phyloP scores from a whole-genome alignment of 192 early-diverging fungal species.

The Podochytrium sp. region DNA sequence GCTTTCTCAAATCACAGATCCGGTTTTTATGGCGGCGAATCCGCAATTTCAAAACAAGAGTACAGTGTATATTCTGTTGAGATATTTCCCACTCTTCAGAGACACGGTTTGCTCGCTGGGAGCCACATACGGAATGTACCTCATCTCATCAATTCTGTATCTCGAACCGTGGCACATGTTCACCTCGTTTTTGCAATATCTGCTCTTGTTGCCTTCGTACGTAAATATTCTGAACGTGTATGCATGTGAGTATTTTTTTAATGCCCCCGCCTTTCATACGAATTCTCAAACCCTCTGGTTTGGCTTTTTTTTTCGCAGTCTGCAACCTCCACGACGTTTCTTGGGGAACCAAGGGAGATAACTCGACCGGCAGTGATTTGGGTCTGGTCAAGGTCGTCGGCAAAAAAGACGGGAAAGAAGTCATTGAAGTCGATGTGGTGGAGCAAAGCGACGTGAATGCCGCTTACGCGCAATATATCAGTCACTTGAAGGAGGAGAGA shows the following conservation, averaged over 20 bases:
- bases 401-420: conserved; percentile 68
- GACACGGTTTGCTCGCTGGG: conserved; percentile 38
- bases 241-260: conserved; percentile 55
- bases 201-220: conserved; percentile 82
- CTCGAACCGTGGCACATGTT: conserved; percentile 82
- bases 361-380: conserved; percentile 60
- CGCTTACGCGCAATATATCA: conserved; percentile 71
- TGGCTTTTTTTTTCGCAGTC: conserved; percentile 76
- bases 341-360: conserved; percentile 95
- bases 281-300: background rate
- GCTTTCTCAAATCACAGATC: conserved; percentile 17
- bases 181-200: conserved; percentile 70
- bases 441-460: conserved; percentile 79
- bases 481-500: conserved; percentile 58
- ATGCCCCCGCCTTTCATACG: background rate
- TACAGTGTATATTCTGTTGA: conserved; percentile 3
- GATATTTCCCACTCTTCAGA: conserved; percentile 22
- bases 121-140: conserved; percentile 71
- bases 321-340: conserved; percentile 92
- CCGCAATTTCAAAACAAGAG: conserved; percentile 20
- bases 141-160: conserved; percentile 66
- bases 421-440: conserved; percentile 75
- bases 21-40: background rate
- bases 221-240: conserved; percentile 92
- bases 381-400: conserved; percentile 77